Base-by-base conservation (phyloP, 345 rosid species). In the Carallia pectinifolia region DNA sequence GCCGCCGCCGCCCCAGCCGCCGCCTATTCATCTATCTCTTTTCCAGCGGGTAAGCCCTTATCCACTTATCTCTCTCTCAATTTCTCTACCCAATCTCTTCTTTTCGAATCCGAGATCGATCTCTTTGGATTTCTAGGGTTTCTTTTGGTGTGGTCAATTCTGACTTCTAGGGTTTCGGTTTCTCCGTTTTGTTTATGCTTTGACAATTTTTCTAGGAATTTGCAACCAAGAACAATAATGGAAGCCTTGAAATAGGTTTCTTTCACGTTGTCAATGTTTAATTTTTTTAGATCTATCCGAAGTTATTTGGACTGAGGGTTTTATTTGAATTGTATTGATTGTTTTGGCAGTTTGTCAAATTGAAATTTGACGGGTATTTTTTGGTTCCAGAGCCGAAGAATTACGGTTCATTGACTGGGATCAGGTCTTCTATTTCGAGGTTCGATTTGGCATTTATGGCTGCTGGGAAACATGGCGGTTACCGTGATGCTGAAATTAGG, bases 391-490 rank as follows among this genome's bases (percentile, higher is more conserved):
- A 19, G 56, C 52, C 23, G 23, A 19, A 52, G 37, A 31, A 55
- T 40, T 18, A 3, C 5, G 38, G 34, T 47, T 34, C 44, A 5
- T 62, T 75, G 48, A 37, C 40, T 61, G 66, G 65, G 69, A 61
- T 64, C 71, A 82, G 83, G 80, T 79, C 79, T 76, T 72, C 10
- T 50, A 30, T 10, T 29, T 19, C 7, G 39, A 52, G 34, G 48
- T 23, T 64, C 53, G 61, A 47, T 55, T 71, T 34, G 18, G 52
- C 12, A 70, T 79, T 2, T 62, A 93, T 93, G 98, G 94, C 97
- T 23, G 88, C 95, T 77, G 93, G 97, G 83, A 87, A 89, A 76
- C 87, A 83, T 82, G 87, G 88, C 58, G 88, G 88, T 59, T 88
- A 85, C 69, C 79, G 84, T 18, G 96, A 85, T 77, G 83, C 78